Evolutionary conservation across 2,329 filamentous ascomycete genomes (phyloP), one percentile per base, ranked within the genome.

Genomic region (Mycocentrospora acerina): DNA sequence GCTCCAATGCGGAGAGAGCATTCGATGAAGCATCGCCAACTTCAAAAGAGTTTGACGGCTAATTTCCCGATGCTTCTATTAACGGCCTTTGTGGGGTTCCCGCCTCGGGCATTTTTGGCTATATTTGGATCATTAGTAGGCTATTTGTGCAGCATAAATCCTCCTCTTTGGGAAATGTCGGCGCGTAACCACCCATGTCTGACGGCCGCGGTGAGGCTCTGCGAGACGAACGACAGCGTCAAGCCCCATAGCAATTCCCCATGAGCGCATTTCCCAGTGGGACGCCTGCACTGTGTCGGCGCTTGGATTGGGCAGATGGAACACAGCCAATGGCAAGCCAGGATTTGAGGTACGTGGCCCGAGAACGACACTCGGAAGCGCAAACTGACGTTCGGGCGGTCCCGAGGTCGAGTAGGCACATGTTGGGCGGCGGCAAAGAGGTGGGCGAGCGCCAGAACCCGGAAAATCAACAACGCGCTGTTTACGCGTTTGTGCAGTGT

Each of bases 361-460:
- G 32, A 32, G 38, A 27, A 24, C 16, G 32, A 29, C 18, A 18
- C 25, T 13, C 25, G 22, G 44, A 45, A 53, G 44, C 46, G 48
- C 42, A 51, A 50, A 51, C 36, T 50, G 51, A 57, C 39, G 48
- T 51, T 55, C 49, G 44, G 48, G 39, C 35, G 40, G 46, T 50
- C 42, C 44, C 29, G 19, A 22, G 19, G 19, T 22, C 19, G 19
- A 22, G 19, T 22, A 22, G 19, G 9, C 19, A 24, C 28, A 29
- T 32, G 32, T 26, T 22, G 37, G 41, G 29, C 45, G 49, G 41
- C 37, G 44, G 48, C 47, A 40, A 42, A 49, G 29, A 44, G 31
- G 60, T 55, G 62, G 61, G 62, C 51, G 51, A 50, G 33, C 53
- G 36, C 47, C 30, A 36, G 53, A 51, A 64, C 62, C 61, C 61